Evolutionary conservation across 805 yeast genomes (phyloP).

Genomic region (Candida morakotiae): DNA sequence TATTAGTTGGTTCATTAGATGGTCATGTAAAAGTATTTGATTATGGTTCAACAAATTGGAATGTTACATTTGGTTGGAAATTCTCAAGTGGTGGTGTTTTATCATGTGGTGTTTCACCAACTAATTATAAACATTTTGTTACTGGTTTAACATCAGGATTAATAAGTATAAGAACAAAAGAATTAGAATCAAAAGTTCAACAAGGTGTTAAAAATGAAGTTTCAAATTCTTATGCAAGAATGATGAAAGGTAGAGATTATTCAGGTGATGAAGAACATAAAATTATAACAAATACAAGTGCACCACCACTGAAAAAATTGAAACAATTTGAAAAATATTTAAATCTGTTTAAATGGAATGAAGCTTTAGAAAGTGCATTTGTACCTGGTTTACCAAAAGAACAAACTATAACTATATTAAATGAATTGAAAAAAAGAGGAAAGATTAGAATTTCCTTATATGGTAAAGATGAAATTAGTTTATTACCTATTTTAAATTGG

Average conservation of each 20-base stretch:
- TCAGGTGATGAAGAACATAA: conserved; percentile 84
- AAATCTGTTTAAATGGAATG: conserved; percentile 87
- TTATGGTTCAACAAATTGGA: conserved; percentile 66
- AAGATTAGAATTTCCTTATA: conserved; percentile 77
- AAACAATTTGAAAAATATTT: conserved; percentile 80
- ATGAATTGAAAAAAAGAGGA: conserved; percentile 84
- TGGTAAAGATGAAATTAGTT: conserved; percentile 78
- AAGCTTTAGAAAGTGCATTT: conserved; percentile 86
- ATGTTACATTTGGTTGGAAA: conserved; percentile 95
- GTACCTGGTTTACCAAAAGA: conserved; percentile 76
- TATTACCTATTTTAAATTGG: conserved; percentile 88
- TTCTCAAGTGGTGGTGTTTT: conserved; percentile 86
- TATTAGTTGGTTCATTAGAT: conserved; percentile 91
- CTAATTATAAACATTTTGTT: conserved; percentile 72
- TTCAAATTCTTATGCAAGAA: conserved; percentile 66
- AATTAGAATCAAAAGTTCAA: conserved; percentile 54
- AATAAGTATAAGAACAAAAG: conserved; percentile 82
- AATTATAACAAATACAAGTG: conserved; percentile 53
- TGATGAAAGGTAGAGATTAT: conserved; percentile 89
- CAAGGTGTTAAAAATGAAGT: conserved; percentile 48
- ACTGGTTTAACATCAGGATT: conserved; percentile 91
- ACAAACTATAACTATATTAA: conserved; percentile 73
- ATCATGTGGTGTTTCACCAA: conserved; percentile 84
- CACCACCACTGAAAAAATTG: conserved; percentile 51
- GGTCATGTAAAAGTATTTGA: conserved; percentile 97